Base-by-base conservation (phyloP, 2,329 filamentous ascomycete genomes). In the Sporothrix brasiliensis region DNA sequence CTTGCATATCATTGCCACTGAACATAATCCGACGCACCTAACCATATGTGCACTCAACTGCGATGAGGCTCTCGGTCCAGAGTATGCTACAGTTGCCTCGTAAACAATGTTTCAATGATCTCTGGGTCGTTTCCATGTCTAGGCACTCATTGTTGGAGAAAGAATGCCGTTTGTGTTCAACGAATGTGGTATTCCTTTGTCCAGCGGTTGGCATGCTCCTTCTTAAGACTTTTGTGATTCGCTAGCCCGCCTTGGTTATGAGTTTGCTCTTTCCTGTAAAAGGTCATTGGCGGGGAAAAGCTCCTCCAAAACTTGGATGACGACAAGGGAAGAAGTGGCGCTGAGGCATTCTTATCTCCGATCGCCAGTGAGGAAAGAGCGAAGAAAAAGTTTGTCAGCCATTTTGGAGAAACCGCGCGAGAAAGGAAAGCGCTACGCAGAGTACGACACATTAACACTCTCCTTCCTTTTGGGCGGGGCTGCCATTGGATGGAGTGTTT, bases 401-500 rank as follows among this genome's bases (percentile, higher is more conserved):
- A 34, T 34, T 34, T 54, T 60, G 34, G 34, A 39, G 34, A 34
- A 66, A 52, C n/a, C 61, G n/a, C 41, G 24, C 47, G 10, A n/a
- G 49, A 67, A 34, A 54, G 65, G 65, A 67, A 56, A 67, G 65
- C 56, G 65, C 65, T 54, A 9, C 34, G 34, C 34, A 9, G 34
- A 34, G 34, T 34, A 34, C 34, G 34, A 34, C 34, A 34, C 7
- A 9, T 34, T 7, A 7, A 34, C 34, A 53, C 30, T 19, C 4
- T 21, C 27, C 63, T 52, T 50, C 49, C n/a, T 16, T 61, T 61
- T 61, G 34, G 56, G 56, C 56, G 56, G 47, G 63, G 63, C 49
- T 21, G 61, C 50, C 44, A 21, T 66, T 34, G 24, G n/a, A 16
- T 50, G 34, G 11, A 14, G n/a, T 2, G 10, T 44, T 49, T 50